Evolutionary conservation across 108 stramenopile species (phyloP), one percentile per base, ranked within the genome.

Genomic region (Cyclostephanos tholiformis): DNA sequence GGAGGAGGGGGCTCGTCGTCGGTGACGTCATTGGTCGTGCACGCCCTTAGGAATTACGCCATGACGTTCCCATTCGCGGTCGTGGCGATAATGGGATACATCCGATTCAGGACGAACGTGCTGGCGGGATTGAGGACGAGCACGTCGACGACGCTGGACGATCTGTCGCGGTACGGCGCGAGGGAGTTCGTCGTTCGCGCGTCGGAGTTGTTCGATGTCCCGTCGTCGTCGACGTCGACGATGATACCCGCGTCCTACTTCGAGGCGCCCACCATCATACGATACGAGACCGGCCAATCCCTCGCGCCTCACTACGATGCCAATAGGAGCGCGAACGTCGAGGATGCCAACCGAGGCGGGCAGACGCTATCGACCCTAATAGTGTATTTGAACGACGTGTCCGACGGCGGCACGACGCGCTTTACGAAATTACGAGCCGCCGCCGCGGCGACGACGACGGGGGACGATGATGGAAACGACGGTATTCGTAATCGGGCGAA

Each of bases 271-370:
- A 89, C 89, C 13, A 81, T 93, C 32, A 89, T 93, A 51, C 71
- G 79, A 52, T 93, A 93, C 72, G 88, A 91, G 79, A 53, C 63
- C 17, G 87, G 84, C 51, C 88, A 93, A 70, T 74, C 75, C 5
- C 65, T 93, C 49, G 88, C 89, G 0, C 89, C 89, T 12, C 92
- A 93, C 74, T 93, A 79, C 63, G 92, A 93, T 79, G 90, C 89
- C 12, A 90, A 90, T 73, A 78, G 86, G 50, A 87, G 88, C 2
- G 89, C 92, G 6, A 74, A 79, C 29, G 84, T 86, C 19, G 89
- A 93, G 81, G 88, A 89, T 76, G 86, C 75, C 35, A 91, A 89
- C 67, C 82, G 89, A 13, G 92, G 92, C 19, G 92, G 92, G 20
- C 92, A 93, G 65, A 91, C 90, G 7, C 70, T 93, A 7, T 84